A percentile compares a stretch with the other conserved stretches of the same genome.
Conservation (phyloP, 345 rosid genomes). For the Atalantia buxifolia region DNA sequence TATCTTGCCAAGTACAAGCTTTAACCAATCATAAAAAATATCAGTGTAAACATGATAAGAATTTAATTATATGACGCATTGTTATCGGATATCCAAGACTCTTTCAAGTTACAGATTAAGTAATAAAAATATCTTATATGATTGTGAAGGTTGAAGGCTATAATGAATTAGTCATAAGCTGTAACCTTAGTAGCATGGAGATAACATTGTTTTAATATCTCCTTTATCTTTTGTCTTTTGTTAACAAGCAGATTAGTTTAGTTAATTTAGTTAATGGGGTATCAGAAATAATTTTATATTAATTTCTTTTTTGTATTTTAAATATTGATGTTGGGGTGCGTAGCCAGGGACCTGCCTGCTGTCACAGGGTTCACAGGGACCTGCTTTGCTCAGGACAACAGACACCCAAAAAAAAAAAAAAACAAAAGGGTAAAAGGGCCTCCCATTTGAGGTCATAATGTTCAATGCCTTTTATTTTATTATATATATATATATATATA, state of each 20-base stretch:
- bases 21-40: not conserved
- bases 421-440: too few species aligned
- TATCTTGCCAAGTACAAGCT: not conserved
- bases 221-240: not conserved
- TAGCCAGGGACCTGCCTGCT: not conserved
- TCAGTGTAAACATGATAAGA: not conserved
- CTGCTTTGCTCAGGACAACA: not conserved
- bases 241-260: not conserved
- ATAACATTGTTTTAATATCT: not conserved
- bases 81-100: not conserved
- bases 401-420: not conserved
- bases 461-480: too few species aligned
- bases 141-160: not conserved
- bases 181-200: not conserved
- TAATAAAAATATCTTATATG: not conserved
- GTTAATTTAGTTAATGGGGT: not conserved
- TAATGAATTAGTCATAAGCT: not conserved
- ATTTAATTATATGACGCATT: not conserved
- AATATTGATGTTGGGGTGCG: not conserved
- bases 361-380: conserved; percentile 4
- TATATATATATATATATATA: not conserved
- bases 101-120: not conserved
- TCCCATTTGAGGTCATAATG: not conserved
- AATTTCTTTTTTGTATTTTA: too few species aligned
- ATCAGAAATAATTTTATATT: not conserved